Evolutionary conservation across 345 rosid species (phyloP).

Genomic region (Eucalyptus erythrocorys): DNA sequence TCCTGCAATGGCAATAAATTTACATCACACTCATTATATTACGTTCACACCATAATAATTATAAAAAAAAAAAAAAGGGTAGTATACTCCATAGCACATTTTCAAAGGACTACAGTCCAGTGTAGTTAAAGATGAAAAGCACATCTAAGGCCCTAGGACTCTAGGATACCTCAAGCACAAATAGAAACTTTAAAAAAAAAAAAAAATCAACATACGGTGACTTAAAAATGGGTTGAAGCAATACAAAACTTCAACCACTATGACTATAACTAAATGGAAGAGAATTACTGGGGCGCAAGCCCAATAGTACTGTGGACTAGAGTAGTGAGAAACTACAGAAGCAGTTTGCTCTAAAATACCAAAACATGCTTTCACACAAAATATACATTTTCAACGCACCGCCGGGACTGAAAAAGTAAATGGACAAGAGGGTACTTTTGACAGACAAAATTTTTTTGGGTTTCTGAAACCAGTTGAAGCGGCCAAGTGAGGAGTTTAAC

Average conservation of each 20-base stretch:
- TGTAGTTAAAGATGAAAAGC: background rate
- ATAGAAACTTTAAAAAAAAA: background rate
- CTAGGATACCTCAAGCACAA: background rate
- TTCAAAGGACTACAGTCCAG: background rate
- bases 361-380: background rate
- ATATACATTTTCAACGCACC: background rate
- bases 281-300: background rate
- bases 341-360: background rate
- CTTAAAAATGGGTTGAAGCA: background rate
- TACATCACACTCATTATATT: background rate
- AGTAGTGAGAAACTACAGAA: background rate
- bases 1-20: conserved; percentile 34
- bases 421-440: background rate
- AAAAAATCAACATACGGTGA: background rate
- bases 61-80: background rate
- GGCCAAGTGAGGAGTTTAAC: background rate
- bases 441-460: background rate
- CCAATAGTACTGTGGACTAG: background rate
- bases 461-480: background rate
- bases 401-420: background rate
- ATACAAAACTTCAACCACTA: background rate
- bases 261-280: background rate
- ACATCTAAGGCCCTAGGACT: background rate
- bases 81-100: background rate
- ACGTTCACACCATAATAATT: background rate